A percentile compares a stretch with the other conserved stretches of the same genome.
Evolutionary conservation across 768 basidiomycete genomes (phyloP).

Genomic region (Boletus reticuloceps): DNA sequence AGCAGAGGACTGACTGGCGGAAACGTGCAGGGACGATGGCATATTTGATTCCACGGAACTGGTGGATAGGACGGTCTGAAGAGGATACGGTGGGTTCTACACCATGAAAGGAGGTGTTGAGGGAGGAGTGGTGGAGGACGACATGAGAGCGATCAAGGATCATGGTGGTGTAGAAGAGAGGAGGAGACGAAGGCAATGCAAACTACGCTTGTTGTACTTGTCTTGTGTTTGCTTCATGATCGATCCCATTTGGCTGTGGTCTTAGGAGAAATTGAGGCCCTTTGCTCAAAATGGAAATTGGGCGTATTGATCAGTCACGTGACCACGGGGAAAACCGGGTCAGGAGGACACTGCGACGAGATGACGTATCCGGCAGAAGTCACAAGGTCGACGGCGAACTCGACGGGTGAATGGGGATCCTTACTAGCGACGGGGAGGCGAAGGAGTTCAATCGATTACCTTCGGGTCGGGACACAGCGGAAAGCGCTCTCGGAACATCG

Average conservation of each 20-base stretch:
- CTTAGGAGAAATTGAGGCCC: conserved; percentile 20
- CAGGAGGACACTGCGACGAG: not conserved
- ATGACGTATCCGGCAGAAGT: conserved; percentile 11
- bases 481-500: too few relatives aligned
- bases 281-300: conserved; percentile 23
- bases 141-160: conserved; percentile 27
- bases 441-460: too few relatives aligned
- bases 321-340: conserved; percentile 20
- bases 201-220: conserved; percentile 13
- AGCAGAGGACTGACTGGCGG: conserved; percentile 64
- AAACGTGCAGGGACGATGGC: conserved; percentile 72
- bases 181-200: not conserved
- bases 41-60: conserved; percentile 79
- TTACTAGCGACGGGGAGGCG: not conserved
- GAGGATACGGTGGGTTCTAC: conserved; percentile 61
- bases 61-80: conserved; percentile 53
- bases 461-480: too few relatives aligned
- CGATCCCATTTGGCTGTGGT: conserved; percentile 17
- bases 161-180: conserved; percentile 18
- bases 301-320: conserved; percentile 22
- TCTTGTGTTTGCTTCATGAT: conserved; percentile 18
- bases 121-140: conserved; percentile 48
- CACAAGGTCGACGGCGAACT: conserved; percentile 14
- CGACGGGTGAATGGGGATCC: conserved; percentile 2
- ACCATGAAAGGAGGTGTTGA: conserved; percentile 67